phyloP scores from a whole-genome alignment of 805 yeast genomes.

The Wickerhamiella galacta region DNA sequence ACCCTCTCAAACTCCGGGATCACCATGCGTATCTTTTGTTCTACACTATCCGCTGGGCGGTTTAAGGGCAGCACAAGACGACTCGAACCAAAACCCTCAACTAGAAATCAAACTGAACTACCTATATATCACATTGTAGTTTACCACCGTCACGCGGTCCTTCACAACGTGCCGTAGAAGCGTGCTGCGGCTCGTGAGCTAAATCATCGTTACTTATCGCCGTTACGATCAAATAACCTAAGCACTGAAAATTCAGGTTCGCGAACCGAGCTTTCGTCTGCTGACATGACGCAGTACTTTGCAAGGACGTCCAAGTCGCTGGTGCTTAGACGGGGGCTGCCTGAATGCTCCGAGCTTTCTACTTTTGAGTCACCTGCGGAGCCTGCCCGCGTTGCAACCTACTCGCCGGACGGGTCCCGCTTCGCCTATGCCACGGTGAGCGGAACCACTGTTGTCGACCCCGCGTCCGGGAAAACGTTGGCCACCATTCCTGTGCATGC shows the following conservation, averaged over 20 bases:
- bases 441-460: constrained; percentile 38
- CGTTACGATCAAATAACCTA: too few species aligned
- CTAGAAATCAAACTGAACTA: too few species aligned
- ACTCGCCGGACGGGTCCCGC: constrained; percentile 48
- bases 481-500: constrained; percentile 41
- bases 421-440: constrained; percentile 61
- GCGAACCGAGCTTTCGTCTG: not conserved
- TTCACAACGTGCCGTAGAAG: too few species aligned
- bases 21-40: constrained; percentile 68
- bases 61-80: too few species aligned
- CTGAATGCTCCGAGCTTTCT: constrained; percentile 18
- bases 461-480: constrained; percentile 33
- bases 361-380: constrained; percentile 18
- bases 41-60: constrained; percentile 18
- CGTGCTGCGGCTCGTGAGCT: too few species aligned
- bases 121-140: too few species aligned
- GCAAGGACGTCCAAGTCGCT: constrained; percentile 17
- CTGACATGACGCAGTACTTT: constrained; percentile 17
- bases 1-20: constrained; percentile 45
- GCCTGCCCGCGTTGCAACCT: constrained; percentile 47
- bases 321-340: constrained; percentile 15
- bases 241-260: too few species aligned
- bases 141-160: too few species aligned
- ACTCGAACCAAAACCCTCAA: too few species aligned
- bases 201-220: too few species aligned